Evolutionary conservation across 2,329 filamentous ascomycete genomes (phyloP).

Genomic region (Cladosporium oxysporum): DNA sequence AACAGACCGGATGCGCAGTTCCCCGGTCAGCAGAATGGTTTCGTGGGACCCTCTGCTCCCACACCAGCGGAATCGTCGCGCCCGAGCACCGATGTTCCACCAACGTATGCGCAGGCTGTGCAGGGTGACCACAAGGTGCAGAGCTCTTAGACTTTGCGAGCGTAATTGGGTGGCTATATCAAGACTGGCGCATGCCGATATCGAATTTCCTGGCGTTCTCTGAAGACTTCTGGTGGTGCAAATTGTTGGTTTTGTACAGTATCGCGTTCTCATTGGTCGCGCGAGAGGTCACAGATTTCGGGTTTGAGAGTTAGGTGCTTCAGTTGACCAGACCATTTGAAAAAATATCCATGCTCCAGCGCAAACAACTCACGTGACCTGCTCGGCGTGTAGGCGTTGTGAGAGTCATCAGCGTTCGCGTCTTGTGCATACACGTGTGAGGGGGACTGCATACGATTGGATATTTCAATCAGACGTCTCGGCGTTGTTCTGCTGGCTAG

Average conservation of each 20-base stretch:
- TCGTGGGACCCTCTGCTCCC: slow-evolving; percentile 33
- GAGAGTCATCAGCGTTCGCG: too few relatives aligned
- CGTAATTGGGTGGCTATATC: not conserved
- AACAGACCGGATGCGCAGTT: slow-evolving; percentile 44
- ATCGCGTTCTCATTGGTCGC: not conserved
- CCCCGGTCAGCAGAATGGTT: slow-evolving; percentile 43
- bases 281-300: not conserved
- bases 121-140: slow-evolving; percentile 86
- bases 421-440: too few relatives aligned
- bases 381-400: too few relatives aligned
- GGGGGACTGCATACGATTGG: too few relatives aligned
- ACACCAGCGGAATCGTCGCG: slow-evolving; percentile 46
- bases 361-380: too few relatives aligned
- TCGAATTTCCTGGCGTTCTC: not conserved
- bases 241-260: not conserved
- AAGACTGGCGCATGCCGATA: not conserved
- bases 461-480: too few relatives aligned
- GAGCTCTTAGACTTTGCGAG: slow-evolving; percentile 39
- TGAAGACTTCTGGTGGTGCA: not conserved
- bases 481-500: too few relatives aligned
- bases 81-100: slow-evolving; percentile 59
- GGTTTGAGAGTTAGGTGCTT: not conserved
- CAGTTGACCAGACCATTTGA: not conserved
- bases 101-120: slow-evolving; percentile 87
- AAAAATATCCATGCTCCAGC: not conserved